Conservation (phyloP, 2,329 filamentous ascomycete genomes). For the Nigrospora osmanthi region DNA sequence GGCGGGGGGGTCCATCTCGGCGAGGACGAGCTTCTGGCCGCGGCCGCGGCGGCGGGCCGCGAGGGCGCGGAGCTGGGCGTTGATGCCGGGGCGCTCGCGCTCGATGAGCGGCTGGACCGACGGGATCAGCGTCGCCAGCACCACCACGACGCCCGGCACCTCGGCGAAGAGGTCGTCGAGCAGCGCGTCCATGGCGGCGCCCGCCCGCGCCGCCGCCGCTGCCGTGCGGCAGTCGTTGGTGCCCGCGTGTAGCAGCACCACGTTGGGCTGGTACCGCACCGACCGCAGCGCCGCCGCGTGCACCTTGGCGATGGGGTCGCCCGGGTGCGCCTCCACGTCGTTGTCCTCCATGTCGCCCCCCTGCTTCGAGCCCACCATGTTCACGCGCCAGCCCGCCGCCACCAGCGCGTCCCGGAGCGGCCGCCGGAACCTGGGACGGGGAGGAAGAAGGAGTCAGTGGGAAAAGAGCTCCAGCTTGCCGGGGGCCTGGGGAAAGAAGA, state of each 20-base stretch:
- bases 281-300: background rate
- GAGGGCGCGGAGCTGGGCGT: background rate
- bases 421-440: background rate
- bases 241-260: slow-evolving; percentile 3
- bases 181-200: background rate
- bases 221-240: slow-evolving; percentile 1
- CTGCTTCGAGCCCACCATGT: slow-evolving; percentile 3
- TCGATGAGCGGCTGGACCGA: slow-evolving; percentile 3
- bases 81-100: background rate
- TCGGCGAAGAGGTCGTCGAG: slow-evolving; percentile 1
- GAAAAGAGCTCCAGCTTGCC: too few species aligned
- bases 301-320: slow-evolving; percentile 1
- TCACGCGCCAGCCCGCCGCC: background rate
- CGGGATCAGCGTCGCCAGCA: slow-evolving; percentile 1
- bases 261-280: slow-evolving; percentile 1
- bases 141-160: slow-evolving; percentile 3
- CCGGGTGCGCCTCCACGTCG: slow-evolving; percentile 1
- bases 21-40: background rate
- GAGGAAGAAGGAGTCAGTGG: too few species aligned
- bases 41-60: slow-evolving; percentile 3
- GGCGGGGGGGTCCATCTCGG: background rate
- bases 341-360: slow-evolving; percentile 1
- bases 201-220: background rate
- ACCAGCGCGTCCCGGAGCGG: background rate
- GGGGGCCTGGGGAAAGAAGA: too few species aligned